phyloP scores from a whole-genome alignment of 1,284 basidiomycete species.

The Caloboletus firmus region DNA sequence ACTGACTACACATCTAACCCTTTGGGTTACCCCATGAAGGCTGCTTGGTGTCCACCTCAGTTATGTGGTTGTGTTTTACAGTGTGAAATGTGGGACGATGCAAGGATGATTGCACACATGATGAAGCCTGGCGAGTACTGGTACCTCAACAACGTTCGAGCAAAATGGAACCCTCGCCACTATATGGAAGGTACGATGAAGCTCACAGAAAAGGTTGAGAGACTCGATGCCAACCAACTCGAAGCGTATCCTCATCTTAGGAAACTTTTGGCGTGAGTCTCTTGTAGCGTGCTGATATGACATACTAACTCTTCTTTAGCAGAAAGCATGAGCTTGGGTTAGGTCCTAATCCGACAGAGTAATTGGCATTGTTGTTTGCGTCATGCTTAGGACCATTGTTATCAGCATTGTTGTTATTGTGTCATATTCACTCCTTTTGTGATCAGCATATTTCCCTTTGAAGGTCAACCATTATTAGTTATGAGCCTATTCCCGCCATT shows the following conservation, averaged over 20 bases:
- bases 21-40: conserved; percentile 33
- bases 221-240: too few species aligned
- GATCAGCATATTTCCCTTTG: too few species aligned
- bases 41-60: conserved; percentile 48
- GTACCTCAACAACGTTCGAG: conserved; percentile 54
- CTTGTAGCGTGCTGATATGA: too few species aligned
- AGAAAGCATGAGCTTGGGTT: too few species aligned
- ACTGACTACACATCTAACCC: conserved; percentile 64
- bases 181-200: conserved; percentile 54
- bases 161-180: conserved; percentile 41
- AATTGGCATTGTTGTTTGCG: too few species aligned
- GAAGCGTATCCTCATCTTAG: conserved; percentile 41
- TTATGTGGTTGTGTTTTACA: conserved; percentile 48
- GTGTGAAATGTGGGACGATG: conserved; percentile 58
- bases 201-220: conserved; percentile 46
- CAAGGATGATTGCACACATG: conserved; percentile 39
- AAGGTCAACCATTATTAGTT: too few species aligned
- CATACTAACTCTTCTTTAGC: too few species aligned
- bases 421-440: too few species aligned
- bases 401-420: too few species aligned
- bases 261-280: conserved; percentile 56
- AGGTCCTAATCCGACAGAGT: too few species aligned
- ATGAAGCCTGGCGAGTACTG: conserved; percentile 56
- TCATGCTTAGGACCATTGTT: too few species aligned
- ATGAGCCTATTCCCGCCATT: too few species aligned